Base-by-base conservation (phyloP, 2,329 filamentous ascomycete species). In the Cyphellophora attinorum region DNA sequence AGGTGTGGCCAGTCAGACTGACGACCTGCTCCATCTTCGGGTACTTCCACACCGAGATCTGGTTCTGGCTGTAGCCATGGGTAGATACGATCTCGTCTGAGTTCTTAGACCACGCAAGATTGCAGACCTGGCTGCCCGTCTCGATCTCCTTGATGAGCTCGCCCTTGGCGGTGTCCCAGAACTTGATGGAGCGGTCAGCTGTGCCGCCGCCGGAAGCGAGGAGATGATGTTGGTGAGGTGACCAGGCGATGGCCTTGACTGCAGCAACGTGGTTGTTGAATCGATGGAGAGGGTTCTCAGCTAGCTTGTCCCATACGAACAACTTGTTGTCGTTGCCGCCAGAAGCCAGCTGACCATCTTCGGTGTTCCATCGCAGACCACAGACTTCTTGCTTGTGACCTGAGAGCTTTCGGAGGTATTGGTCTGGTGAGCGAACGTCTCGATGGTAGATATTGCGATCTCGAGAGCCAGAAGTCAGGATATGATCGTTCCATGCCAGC, bases 21-120 rank as follows among this genome's bases (percentile, higher is more conserved):
- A 85, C 89, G 6, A 98, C 86, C 57, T 96, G 91, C 31, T 85
- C 85, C 91, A 98, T 96, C 47, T 81, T 88, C 2, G 91, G 91
- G 54, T 98, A 98, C 55, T 98, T 98, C 91, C 91, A 98, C 36
- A 98, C 85, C 23, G 96, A 89, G 50, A 98, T 95, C 59, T 96
- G 91, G 57, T 98, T 95, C 55, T 98, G 91, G 48, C 81, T 89
- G 64, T 95, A 98, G 5, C 91, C 91, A 54, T 98, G 91, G 1
- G 91, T 98, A 33, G 82, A 89, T 35, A 98, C 89, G 38, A 98
- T 86, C 59, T 98, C 91, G 56, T 95, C 94, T 5, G 85, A 94
- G 58, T 95, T 94, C 54, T 93, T 93, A 12, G 82, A 91, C 88
- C 93, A 98, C 3, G 88, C 84, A 28, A 98, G 69, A 54, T 98